These are phyloP conservation scores for Globisporangium emineosum DNA, from an alignment of 352 stramenopile genomes.

Conservation along the genomic window DNA sequence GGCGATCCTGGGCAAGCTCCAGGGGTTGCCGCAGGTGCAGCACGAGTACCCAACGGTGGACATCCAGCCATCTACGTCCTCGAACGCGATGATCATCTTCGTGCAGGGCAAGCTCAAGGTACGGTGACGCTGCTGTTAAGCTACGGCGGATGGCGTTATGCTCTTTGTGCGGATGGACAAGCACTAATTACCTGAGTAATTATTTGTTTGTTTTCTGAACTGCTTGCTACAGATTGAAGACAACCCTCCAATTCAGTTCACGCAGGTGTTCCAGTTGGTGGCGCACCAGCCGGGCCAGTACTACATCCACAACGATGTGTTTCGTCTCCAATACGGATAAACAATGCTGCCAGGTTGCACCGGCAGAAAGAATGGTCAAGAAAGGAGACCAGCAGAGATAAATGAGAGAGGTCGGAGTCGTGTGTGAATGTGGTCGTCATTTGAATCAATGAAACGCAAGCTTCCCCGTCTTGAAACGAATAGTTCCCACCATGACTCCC, in stretches of 20 bases:
- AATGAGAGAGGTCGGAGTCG: constrained; percentile 1
- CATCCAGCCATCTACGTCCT: constrained; percentile 90
- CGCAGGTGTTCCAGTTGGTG: constrained; percentile 96
- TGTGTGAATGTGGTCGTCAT: neutral
- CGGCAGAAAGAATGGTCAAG: neutral
- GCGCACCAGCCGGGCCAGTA: constrained; percentile 90
- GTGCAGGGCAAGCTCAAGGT: constrained; percentile 90
- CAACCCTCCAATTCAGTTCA: constrained; percentile 95
- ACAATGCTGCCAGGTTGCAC: constrained; percentile 4
- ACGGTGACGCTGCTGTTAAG: neutral
- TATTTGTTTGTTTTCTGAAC: neutral
- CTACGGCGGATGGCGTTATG: neutral
- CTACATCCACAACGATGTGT: constrained; percentile 98
- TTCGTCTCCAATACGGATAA: constrained; percentile 97
- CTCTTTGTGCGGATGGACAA: neutral
- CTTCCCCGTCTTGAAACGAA: neutral
- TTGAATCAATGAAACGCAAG: neutral
- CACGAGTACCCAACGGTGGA: constrained; percentile 90
- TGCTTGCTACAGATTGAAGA: constrained; percentile 81
- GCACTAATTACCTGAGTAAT: neutral
- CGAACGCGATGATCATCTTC: constrained; percentile 94
- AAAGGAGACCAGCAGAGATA: neutral
- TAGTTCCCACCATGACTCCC: neutral
- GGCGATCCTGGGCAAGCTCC: constrained; percentile 90
- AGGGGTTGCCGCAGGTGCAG: constrained; percentile 51